These are phyloP conservation scores for Endocladia muricata DNA, from an alignment of 31 red algal genomes.

Conservation along the genomic window DNA sequence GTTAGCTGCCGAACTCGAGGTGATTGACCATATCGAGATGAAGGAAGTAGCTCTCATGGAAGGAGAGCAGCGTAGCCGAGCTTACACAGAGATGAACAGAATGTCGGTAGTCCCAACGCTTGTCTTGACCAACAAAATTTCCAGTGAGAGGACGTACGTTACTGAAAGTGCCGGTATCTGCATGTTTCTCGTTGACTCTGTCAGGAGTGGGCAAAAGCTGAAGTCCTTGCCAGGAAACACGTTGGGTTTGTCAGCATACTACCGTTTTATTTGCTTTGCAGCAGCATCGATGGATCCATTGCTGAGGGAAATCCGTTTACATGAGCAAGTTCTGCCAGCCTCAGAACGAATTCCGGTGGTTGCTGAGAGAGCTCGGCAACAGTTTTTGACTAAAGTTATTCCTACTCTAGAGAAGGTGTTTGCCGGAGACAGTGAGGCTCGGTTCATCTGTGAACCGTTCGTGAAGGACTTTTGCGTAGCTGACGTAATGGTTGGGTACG, in stretches of 20 bases:
- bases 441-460: neutral
- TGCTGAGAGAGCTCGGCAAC: neutral
- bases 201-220: neutral
- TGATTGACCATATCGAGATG: neutral
- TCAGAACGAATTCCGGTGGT: neutral
- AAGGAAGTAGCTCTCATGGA: neutral
- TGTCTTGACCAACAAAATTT: neutral
- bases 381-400: neutral
- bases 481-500: conserved; percentile 4
- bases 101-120: conserved; percentile 6
- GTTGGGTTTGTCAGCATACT: neutral
- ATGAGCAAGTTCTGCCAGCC: neutral
- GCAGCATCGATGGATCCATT: conserved; percentile 6
- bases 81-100: neutral
- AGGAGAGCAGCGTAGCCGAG: neutral
- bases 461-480: neutral
- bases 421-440: neutral
- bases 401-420: conserved; percentile 2
- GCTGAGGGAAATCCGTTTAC: neutral
- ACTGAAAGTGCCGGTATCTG: conserved; percentile 16
- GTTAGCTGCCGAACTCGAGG: neutral
- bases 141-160: neutral
- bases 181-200: neutral
- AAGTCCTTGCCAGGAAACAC: neutral
- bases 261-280: neutral